phyloP scores from a whole-genome alignment of 352 stramenopile species.

The Globisporangium splendens region DNA sequence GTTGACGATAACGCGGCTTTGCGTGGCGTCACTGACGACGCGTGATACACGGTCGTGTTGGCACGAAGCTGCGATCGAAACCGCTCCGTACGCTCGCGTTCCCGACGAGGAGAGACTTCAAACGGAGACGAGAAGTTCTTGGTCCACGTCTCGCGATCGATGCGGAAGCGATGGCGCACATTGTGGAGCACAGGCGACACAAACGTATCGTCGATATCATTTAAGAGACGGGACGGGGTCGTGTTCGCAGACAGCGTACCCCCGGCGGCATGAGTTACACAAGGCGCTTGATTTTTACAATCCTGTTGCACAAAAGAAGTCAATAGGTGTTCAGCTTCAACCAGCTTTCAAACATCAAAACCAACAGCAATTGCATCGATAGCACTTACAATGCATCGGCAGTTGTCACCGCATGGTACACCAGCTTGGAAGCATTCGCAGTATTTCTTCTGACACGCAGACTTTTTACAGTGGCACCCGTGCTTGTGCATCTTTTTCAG shows the following conservation, averaged over 20 bases:
- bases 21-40: slow-evolving; percentile 5
- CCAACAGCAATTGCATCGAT: not conserved
- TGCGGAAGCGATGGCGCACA: slow-evolving; percentile 53
- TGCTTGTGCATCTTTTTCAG: slow-evolving; percentile 90
- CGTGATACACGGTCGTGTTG: slow-evolving; percentile 11
- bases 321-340: too few species aligned
- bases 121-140: slow-evolving; percentile 71
- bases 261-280: slow-evolving; percentile 31
- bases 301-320: slow-evolving; percentile 28
- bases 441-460: slow-evolving; percentile 97
- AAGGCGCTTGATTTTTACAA: slow-evolving; percentile 75
- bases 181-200: slow-evolving; percentile 56
- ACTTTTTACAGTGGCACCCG: slow-evolving; percentile 96
- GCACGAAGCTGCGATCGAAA: slow-evolving; percentile 44
- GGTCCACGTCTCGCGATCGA: slow-evolving; percentile 65
- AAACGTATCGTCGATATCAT: slow-evolving; percentile 50
- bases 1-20: not conserved
- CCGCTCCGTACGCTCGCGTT: slow-evolving; percentile 47
- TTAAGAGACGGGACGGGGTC: slow-evolving; percentile 19
- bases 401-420: slow-evolving; percentile 84
- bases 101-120: slow-evolving; percentile 43
- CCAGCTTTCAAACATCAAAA: too few species aligned
- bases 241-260: slow-evolving; percentile 17
- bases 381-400: slow-evolving; percentile 81
- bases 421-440: slow-evolving; percentile 96